Evolutionary conservation across 1,139 yeast species (phyloP).

Genomic region (Torulaspora pretoriensis): DNA sequence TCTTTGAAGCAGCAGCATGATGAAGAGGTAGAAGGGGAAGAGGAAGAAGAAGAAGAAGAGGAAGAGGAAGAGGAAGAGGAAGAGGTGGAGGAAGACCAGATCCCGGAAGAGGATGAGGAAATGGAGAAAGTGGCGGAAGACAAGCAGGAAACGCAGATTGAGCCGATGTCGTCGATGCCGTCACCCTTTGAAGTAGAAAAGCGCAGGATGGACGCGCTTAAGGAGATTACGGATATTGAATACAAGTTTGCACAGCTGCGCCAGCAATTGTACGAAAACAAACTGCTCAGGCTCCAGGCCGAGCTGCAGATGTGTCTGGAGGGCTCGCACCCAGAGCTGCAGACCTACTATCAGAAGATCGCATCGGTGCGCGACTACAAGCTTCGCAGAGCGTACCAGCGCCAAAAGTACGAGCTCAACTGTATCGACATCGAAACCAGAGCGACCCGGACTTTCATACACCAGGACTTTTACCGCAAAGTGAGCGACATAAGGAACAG

Average conservation of each 20-base stretch:
- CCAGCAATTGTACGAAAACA: slow-evolving; percentile 72
- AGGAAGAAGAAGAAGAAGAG: slow-evolving; percentile 22
- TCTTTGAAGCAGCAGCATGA: slow-evolving; percentile 17
- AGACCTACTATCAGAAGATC: slow-evolving; percentile 61
- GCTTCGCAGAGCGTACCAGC: slow-evolving; percentile 60
- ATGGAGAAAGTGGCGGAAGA: slow-evolving; percentile 7
- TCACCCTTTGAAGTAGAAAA: slow-evolving; percentile 38
- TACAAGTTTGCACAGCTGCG: slow-evolving; percentile 79
- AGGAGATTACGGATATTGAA: slow-evolving; percentile 71
- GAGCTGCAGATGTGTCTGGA: slow-evolving; percentile 83
- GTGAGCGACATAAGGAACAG: slow-evolving; percentile 63
- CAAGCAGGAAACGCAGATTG: slow-evolving; percentile 31
- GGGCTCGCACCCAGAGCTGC: slow-evolving; percentile 86
- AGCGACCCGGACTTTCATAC: slow-evolving; percentile 75
- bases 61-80: slow-evolving; percentile 24
- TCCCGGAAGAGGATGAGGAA: slow-evolving; percentile 20
- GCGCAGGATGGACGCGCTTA: slow-evolving; percentile 44
- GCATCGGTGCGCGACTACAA: slow-evolving; percentile 67
- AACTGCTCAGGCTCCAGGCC: slow-evolving; percentile 66
- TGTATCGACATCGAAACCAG: slow-evolving; percentile 78
- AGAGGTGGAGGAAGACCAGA: slow-evolving; percentile 21
- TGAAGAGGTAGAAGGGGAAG: slow-evolving; percentile 20
- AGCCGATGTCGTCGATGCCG: slow-evolving; percentile 29
- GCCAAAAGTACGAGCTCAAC: slow-evolving; percentile 65
- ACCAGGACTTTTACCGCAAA: slow-evolving; percentile 75